phyloP scores from a whole-genome alignment of 2,329 filamentous ascomycete species.

The Pseudonectria buxi region DNA sequence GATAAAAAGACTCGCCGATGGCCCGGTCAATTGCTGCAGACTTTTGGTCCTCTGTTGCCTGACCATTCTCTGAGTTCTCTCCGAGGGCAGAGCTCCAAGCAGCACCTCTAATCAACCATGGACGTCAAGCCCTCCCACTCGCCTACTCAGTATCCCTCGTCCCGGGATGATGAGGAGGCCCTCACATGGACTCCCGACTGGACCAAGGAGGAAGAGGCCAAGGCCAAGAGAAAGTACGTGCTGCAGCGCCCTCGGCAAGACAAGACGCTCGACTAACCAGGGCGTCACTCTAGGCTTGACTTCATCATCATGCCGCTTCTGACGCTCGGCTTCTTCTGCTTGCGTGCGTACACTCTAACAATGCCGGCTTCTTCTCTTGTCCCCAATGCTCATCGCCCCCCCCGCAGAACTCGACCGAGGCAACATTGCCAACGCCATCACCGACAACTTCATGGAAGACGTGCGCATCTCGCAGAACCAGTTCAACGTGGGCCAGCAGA shows the following conservation, averaged over 20 bases:
- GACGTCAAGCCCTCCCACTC: too few species aligned
- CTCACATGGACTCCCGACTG: constrained; percentile 26
- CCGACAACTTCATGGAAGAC: constrained; percentile 42
- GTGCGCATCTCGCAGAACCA: constrained; percentile 43
- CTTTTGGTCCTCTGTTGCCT: too few species aligned
- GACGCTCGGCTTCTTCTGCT: constrained; percentile 35
- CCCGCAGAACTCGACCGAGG: constrained; percentile 32
- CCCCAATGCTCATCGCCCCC: not conserved
- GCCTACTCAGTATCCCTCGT: constrained; percentile 7
- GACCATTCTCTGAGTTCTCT: too few species aligned
- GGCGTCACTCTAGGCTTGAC: constrained; percentile 24
- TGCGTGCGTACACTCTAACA: constrained; percentile 25
- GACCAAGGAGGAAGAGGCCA: constrained; percentile 29
- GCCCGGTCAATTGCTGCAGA: too few species aligned
- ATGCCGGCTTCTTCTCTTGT: not conserved
- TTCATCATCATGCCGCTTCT: constrained; percentile 36
- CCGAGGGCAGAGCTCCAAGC: too few species aligned
- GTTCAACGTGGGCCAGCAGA: constrained; percentile 45
- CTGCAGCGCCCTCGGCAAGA: not conserved
- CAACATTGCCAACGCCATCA: constrained; percentile 42
- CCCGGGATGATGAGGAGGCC: constrained; percentile 24
- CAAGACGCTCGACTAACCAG: constrained; percentile 1
- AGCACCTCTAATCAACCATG: too few species aligned
- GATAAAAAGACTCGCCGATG: too few species aligned
- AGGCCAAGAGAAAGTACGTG: constrained; percentile 32